A percentile compares a stretch with the other conserved stretches of the same genome.
phyloP scores from a whole-genome alignment of 805 yeast genomes.

The Kodamaea jinghongensis region DNA sequence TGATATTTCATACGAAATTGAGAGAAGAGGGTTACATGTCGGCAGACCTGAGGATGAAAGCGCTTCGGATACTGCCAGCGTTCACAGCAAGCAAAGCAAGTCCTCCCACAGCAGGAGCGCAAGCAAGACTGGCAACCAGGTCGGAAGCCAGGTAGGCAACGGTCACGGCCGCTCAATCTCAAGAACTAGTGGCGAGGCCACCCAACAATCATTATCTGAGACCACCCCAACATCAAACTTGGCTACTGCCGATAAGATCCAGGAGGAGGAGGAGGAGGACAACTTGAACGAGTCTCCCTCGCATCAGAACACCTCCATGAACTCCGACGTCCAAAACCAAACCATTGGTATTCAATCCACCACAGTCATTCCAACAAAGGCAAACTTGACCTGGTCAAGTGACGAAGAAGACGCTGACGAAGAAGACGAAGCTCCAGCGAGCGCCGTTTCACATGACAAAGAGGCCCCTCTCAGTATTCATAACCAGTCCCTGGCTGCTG shows the following conservation, averaged over 20 bases:
- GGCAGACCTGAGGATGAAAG: constrained; percentile 10
- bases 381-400: constrained; percentile 84
- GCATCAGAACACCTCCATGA: constrained; percentile 3
- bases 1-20: constrained; percentile 85
- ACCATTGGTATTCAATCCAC: constrained; percentile 54
- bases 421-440: constrained; percentile 14
- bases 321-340: constrained; percentile 11
- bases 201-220: background rate
- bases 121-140: no score
- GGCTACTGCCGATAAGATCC: constrained; percentile 1
- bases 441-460: constrained; percentile 8
- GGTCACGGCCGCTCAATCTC: background rate
- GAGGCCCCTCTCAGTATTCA: background rate
- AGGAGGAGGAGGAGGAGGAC: constrained; percentile 4
- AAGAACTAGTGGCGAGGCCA: constrained; percentile 2
- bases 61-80: background rate
- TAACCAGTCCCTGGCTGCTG: constrained; percentile 2
- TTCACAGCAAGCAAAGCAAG: constrained; percentile 2
- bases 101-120: background rate
- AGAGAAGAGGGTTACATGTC: constrained; percentile 62
- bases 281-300: constrained; percentile 1
- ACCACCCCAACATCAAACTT: background rate
- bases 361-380: constrained; percentile 79
- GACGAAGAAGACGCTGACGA: constrained; percentile 79
- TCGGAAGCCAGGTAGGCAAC: background rate